Conservation (phyloP, 2,329 filamentous ascomycete species). For the Cladosporium cucumerinum region DNA sequence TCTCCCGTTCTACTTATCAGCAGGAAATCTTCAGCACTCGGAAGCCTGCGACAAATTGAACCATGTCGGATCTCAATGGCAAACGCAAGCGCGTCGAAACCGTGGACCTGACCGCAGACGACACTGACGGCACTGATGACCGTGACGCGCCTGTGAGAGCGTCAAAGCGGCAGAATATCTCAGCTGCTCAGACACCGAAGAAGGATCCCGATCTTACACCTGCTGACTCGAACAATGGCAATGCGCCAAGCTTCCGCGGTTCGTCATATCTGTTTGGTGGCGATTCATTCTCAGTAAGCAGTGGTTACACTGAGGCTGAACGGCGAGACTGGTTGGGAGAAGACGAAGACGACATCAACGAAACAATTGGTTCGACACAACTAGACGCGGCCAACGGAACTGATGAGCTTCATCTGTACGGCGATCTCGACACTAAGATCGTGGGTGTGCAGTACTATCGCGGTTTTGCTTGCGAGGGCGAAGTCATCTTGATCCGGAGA, state of each 20-base stretch:
- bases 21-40: neutral
- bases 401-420: constrained; percentile 31
- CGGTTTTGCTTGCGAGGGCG: constrained; percentile 60
- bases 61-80: neutral
- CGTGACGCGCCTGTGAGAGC: neutral
- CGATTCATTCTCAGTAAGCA: neutral
- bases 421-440: constrained; percentile 51
- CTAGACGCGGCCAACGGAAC: constrained; percentile 23
- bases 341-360: constrained; percentile 28
- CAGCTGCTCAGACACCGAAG: neutral
- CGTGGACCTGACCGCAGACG: constrained; percentile 22
- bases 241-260: neutral
- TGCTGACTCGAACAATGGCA: neutral
- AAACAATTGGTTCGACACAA: constrained; percentile 32
- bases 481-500: constrained; percentile 60
- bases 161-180: neutral
- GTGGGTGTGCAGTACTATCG: constrained; percentile 62
- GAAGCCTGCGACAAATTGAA: neutral
- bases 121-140: constrained; percentile 18
- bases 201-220: neutral
- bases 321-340: constrained; percentile 29
- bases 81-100: constrained; percentile 25
- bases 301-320: constrained; percentile 22
- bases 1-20: neutral
- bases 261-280: neutral